These are phyloP conservation scores for Coemansia sp. DNA, from an alignment of 192 early-diverging fungal genomes.

Conservation along the genomic window DNA sequence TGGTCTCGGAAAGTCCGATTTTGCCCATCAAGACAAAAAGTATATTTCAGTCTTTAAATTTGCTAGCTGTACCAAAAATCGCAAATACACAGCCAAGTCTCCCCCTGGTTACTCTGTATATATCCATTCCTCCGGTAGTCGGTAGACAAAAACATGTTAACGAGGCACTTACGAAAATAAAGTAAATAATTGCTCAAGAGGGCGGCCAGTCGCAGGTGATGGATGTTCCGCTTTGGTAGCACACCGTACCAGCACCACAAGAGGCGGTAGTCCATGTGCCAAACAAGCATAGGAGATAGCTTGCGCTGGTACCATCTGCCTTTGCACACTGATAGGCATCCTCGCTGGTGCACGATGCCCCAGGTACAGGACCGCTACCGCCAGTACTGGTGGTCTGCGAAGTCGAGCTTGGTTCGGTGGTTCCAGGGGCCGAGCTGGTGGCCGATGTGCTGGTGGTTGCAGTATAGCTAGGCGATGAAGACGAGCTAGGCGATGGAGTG, in stretches of 20 bases:
- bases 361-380: slow-evolving; percentile 21
- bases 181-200: not conserved
- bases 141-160: too few relatives aligned
- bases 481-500: slow-evolving; percentile 4
- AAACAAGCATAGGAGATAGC: slow-evolving; percentile 33
- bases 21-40: too few relatives aligned
- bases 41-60: too few relatives aligned
- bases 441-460: not conserved
- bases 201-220: slow-evolving; percentile 36
- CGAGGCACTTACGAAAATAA: not conserved
- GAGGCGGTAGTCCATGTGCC: slow-evolving; percentile 27
- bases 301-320: slow-evolving; percentile 14
- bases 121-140: too few relatives aligned
- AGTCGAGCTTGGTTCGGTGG: not conserved
- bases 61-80: too few relatives aligned
- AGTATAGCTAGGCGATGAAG: slow-evolving; percentile 6
- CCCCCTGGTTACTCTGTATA: too few relatives aligned
- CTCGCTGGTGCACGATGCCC: slow-evolving; percentile 14
- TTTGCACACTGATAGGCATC: slow-evolving; percentile 26
- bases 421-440: not conserved
- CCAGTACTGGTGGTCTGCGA: not conserved
- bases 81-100: too few relatives aligned
- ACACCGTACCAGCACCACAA: slow-evolving; percentile 36
- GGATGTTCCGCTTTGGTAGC: slow-evolving; percentile 23
- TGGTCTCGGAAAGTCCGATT: too few relatives aligned